phyloP scores from a whole-genome alignment of 2,329 filamentous ascomycete genomes.

The Pezicula radicicola region DNA sequence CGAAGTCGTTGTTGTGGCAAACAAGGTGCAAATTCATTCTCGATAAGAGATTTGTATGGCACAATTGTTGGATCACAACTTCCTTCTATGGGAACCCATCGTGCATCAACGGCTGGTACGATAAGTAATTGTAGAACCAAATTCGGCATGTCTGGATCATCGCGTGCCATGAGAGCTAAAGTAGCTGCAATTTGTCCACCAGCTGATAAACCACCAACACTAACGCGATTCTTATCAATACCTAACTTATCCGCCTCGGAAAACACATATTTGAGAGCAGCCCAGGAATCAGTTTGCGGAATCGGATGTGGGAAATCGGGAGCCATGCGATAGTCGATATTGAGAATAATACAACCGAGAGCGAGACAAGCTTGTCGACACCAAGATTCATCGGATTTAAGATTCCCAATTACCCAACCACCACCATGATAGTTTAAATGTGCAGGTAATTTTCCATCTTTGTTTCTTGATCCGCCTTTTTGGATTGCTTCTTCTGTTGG shows the following conservation, averaged over 20 bases:
- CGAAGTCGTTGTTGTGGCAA: constrained; percentile 30
- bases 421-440: constrained; percentile 19
- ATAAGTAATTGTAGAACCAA: constrained; percentile 31
- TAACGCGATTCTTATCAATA: constrained; percentile 12
- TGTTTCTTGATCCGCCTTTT: constrained; percentile 6
- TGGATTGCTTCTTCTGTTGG: constrained; percentile 13
- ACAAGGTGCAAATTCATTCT: constrained; percentile 31
- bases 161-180: constrained; percentile 13
- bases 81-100: constrained; percentile 30
- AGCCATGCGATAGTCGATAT: constrained; percentile 38
- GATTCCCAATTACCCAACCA: constrained; percentile 17
- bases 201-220: constrained; percentile 15
- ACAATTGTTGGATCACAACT: constrained; percentile 18
- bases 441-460: constrained; percentile 12
- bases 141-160: constrained; percentile 22
- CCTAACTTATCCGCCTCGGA: constrained; percentile 7
- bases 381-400: constrained; percentile 16
- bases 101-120: constrained; percentile 32
- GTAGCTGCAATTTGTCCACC: constrained; percentile 16
- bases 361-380: constrained; percentile 15
- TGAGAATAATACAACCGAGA: constrained; percentile 30
- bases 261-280: constrained; percentile 37
- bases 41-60: constrained; percentile 31
- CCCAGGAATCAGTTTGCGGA: constrained; percentile 40
- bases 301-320: constrained; percentile 43